Conservation (phyloP, 768 basidiomycete genomes). For the Xerocomellus amylosporus region DNA sequence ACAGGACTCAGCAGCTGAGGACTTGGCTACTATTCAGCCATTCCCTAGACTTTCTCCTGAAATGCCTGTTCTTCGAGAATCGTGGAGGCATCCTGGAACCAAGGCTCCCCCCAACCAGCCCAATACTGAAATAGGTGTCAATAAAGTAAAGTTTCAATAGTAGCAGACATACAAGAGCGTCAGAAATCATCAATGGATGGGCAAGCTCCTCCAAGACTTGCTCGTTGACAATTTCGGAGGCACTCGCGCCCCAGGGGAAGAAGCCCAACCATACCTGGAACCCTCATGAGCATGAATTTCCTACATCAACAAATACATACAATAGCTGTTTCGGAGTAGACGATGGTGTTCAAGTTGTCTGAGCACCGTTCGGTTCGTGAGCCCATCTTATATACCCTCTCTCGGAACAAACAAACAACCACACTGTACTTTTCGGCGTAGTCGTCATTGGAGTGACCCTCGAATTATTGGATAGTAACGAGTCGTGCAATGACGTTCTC, state of each 20-base stretch:
- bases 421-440: too few relatives aligned
- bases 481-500: too few relatives aligned
- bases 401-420: too few relatives aligned
- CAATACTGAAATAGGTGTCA: background rate
- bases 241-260: too few relatives aligned
- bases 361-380: too few relatives aligned
- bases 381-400: too few relatives aligned
- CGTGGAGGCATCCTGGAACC: background rate
- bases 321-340: too few relatives aligned
- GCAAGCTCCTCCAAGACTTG: background rate
- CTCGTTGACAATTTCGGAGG: background rate
- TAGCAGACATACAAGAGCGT: background rate
- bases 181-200: background rate
- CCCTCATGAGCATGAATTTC: background rate
- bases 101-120: background rate
- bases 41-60: background rate
- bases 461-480: too few relatives aligned
- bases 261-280: background rate
- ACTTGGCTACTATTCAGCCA: background rate
- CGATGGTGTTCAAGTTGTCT: too few relatives aligned
- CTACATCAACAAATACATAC: too few relatives aligned
- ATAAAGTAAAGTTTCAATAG: background rate
- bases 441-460: too few relatives aligned
- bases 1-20: background rate
- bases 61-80: background rate